These are phyloP conservation scores for Akanthomyces muscarius DNA, from an alignment of 2,329 filamentous ascomycete genomes.

Conservation along the genomic window DNA sequence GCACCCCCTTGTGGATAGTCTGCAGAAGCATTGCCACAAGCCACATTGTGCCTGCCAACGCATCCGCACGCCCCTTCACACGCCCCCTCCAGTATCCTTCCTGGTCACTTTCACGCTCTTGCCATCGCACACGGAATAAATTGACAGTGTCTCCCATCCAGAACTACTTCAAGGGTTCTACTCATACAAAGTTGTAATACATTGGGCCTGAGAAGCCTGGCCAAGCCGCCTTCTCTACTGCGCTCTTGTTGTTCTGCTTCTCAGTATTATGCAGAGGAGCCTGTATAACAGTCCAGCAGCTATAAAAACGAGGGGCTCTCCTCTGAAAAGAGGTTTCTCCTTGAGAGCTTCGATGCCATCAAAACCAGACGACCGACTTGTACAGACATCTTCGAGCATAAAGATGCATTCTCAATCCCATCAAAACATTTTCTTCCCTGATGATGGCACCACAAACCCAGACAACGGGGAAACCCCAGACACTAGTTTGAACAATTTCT, in stretches of 20 bases:
- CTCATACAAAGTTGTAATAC: conserved; percentile 1
- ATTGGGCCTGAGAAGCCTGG: background rate
- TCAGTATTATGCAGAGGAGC: background rate
- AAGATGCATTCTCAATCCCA: no score
- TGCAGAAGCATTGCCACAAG: conserved; percentile 5
- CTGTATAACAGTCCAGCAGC: no score
- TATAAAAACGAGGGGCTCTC: no score
- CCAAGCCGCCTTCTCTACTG: background rate
- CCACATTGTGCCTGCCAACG: conserved; percentile 7
- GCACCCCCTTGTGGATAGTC: background rate
- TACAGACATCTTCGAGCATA: no score
- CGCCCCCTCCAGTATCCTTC: background rate
- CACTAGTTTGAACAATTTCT: no score
- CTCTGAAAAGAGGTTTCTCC: no score
- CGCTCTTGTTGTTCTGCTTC: background rate
- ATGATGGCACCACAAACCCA: no score
- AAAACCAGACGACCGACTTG: no score
- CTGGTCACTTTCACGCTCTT: background rate
- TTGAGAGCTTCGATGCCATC: no score
- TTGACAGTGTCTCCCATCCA: background rate
- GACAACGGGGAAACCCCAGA: no score
- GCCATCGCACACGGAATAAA: conserved; percentile 7
- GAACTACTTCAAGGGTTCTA: background rate
- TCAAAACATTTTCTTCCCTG: no score
- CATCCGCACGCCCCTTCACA: background rate